Percentiles rank a stretch among this genome's conserved stretches.
Conservation (phyloP, 495 filamentous ascomycete genomes). For the Hypomontagnella submonticulosa region DNA sequence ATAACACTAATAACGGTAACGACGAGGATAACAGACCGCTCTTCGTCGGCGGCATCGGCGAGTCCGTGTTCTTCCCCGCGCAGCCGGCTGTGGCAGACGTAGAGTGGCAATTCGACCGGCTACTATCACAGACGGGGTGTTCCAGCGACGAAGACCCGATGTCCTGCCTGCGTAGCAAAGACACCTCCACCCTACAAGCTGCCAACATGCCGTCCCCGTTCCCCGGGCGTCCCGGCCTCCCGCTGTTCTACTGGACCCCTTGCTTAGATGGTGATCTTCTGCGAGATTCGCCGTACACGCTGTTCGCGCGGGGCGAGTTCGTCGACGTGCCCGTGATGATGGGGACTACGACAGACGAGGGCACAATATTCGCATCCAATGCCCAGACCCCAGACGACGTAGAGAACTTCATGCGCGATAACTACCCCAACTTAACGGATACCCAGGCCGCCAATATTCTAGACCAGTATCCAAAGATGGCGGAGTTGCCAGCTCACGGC, state of each 20-base stretch:
- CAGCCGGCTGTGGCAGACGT: conserved; percentile 54
- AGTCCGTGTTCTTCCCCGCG: conserved; percentile 59
- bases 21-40: conserved; percentile 23
- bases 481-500: neutral
- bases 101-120: conserved; percentile 56
- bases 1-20: neutral
- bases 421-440: conserved; percentile 56
- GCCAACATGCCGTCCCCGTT: conserved; percentile 62
- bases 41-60: conserved; percentile 54
- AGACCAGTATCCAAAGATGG: conserved; percentile 38
- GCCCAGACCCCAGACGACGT: conserved; percentile 58
- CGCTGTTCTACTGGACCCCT: conserved; percentile 65
- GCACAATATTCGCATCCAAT: conserved; percentile 61
- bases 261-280: conserved; percentile 72
- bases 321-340: conserved; percentile 50
- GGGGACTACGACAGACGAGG: conserved; percentile 63
- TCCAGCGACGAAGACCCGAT: conserved; percentile 36
- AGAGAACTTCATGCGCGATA: conserved; percentile 59
- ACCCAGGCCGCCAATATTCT: conserved; percentile 59
- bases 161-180: conserved; percentile 63
- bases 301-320: conserved; percentile 46
- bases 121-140: conserved; percentile 49
- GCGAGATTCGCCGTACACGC: conserved; percentile 49
- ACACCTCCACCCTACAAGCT: conserved; percentile 62
- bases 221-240: conserved; percentile 54